Evolutionary conservation across 164 flowering plant species (phyloP), one percentile per base, ranked within the genome.

Genomic region (Amborella trichopoda): DNA sequence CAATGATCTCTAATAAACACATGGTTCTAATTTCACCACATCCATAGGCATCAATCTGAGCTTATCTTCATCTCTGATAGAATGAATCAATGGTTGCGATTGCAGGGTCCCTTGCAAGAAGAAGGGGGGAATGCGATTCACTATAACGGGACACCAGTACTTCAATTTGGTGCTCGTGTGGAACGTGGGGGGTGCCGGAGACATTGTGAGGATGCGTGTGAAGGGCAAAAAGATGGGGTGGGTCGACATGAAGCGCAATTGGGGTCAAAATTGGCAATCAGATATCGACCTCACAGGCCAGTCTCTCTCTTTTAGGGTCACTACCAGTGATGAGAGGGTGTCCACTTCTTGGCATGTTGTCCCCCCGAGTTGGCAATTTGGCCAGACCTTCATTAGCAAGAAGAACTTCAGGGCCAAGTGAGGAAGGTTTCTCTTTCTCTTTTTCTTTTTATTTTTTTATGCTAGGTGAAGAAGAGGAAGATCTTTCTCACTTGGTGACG

Each of bases 141-240:
- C 79, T 0, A 51, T 86, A 21, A 62, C 59, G 0, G 84, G 87
- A 20, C 67, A 71, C 26, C 76, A 72, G 0, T 70, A 73, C 40
- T 80, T 58, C 69, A 65, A 59, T 48, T 26, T 65, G 49, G 79
- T 85, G 3, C 34, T 60, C 28, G 63, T 82, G 19, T 71, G 67
- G 70, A 85, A 85, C 27, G 93, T 82, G 0, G 95, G 67, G 17
- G 93, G 89, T 8, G 79, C 89, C 0, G 93, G 95, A n/a, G 86
- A 86, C 20, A 53, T 86, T 1, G 25, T 11, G 10, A 27, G 52
- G 4, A 63, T 80, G 39, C 44, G 52, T 44, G 76, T 82, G 39
- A 85, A 80, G 61, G 83, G 78, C 0, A 10, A 53, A 46, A 50
- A 65, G 27, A 46, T 52, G 41, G 56, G 47, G 17, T 83, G 86